These are phyloP conservation scores for Sphagnum tenellum DNA, from an alignment of 225 moss, liverwort and hornwort genomes.

Conservation along the genomic window DNA sequence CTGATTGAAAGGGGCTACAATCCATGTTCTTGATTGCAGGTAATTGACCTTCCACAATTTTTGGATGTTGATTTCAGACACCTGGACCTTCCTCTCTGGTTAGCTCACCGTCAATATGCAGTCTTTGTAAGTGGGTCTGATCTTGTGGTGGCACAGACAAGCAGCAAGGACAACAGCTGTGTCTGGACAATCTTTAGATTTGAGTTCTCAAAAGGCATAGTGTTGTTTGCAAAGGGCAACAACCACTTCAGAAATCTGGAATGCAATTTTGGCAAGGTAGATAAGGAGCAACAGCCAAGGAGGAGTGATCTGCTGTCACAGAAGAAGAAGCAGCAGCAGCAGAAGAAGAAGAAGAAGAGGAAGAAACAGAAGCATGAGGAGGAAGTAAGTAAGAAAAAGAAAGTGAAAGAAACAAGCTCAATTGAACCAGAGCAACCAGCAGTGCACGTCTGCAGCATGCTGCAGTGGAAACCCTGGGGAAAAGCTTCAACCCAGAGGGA, in stretches of 20 bases:
- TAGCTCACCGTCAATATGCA: slow-evolving; percentile 46
- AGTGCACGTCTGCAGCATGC: background rate
- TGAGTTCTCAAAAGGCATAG: slow-evolving; percentile 41
- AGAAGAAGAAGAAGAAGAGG: too few species aligned
- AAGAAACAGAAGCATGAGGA: slow-evolving; percentile 1
- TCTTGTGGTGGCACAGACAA: slow-evolving; percentile 33
- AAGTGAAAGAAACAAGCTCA: background rate
- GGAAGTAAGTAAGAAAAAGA: slow-evolving; percentile 5
- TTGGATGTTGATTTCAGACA: slow-evolving; percentile 63
- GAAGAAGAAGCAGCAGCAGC: too few species aligned
- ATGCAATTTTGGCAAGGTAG: slow-evolving; percentile 1
- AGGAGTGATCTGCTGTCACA: slow-evolving; percentile 3
- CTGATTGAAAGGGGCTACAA: background rate
- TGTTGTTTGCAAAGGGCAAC: slow-evolving; percentile 30
- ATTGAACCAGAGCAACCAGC: background rate
- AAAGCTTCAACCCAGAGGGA: slow-evolving; percentile 2
- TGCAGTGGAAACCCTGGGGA: slow-evolving; percentile 31
- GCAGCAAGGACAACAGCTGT: slow-evolving; percentile 12
- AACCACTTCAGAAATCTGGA: slow-evolving; percentile 19
- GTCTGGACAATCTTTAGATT: slow-evolving; percentile 66
- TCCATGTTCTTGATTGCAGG: slow-evolving; percentile 8
- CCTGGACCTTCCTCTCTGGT: slow-evolving; percentile 43
- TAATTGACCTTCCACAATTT: slow-evolving; percentile 34
- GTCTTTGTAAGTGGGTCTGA: slow-evolving; percentile 32
- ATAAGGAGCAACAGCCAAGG: background rate